A percentile compares a stretch with the other conserved stretches of the same genome.
phyloP scores from a whole-genome alignment of 225 moss, liverwort and hornwort species.

The Bryoerythrophyllum caledonicum region DNA sequence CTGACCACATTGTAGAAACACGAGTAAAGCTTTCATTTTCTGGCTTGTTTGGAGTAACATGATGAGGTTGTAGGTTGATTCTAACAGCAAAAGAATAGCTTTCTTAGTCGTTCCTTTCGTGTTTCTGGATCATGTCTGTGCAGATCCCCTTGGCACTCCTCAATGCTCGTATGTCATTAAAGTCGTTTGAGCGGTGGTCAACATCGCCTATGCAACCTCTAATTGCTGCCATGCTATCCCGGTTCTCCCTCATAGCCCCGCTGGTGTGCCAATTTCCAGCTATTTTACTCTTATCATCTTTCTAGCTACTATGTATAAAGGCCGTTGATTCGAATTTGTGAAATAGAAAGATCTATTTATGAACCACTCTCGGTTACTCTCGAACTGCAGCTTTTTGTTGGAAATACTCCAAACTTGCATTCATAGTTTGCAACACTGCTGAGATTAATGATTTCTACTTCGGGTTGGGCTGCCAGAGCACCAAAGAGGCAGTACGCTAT shows the following conservation, averaged over 20 bases:
- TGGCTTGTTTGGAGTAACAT: neutral
- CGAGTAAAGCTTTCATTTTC: conserved; percentile 1
- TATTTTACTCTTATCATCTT: neutral
- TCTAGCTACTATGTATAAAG: neutral
- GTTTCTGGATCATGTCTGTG: conserved; percentile 16
- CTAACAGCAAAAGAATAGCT: no score
- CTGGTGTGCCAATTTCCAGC: conserved; percentile 52
- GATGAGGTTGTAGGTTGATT: neutral
- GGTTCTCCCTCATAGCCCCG: conserved; percentile 74
- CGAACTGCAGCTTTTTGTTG: conserved; percentile 10
- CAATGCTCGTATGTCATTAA: conserved; percentile 82
- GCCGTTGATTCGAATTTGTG: no score
- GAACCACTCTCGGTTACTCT: neutral
- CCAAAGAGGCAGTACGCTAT: conserved; percentile 83
- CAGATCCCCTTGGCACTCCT: conserved; percentile 86
- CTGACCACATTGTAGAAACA: neutral
- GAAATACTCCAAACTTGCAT: neutral
- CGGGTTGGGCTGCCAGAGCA: conserved; percentile 59
- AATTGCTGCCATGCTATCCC: conserved; percentile 64
- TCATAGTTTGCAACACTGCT: conserved; percentile 9
- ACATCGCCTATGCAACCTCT: conserved; percentile 46
- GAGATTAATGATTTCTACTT: conserved; percentile 9
- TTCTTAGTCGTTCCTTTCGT: no score
- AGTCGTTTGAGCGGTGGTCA: conserved; percentile 84
- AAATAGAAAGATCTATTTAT: conserved; percentile 12